Percentiles rank a stretch among this genome's conserved stretches.
Conservation (phyloP, 2,329 filamentous ascomycete species). For the Stagonosporopsis vannaccii region DNA sequence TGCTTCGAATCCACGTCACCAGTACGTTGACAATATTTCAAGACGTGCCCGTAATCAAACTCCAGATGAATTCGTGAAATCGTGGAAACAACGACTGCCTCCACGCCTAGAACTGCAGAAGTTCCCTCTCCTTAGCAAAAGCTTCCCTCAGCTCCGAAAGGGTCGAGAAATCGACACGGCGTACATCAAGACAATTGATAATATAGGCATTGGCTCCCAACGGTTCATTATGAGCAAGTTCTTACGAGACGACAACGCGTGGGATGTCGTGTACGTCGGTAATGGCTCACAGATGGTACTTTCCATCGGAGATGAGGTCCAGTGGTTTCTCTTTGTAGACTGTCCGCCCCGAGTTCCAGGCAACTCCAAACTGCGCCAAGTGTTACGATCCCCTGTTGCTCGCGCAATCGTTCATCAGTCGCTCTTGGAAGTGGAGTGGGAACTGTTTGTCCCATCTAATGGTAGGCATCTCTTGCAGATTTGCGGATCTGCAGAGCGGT, state of each 20-base stretch:
- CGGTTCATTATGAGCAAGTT: slow-evolving; percentile 30
- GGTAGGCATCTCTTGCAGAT: slow-evolving; percentile 26
- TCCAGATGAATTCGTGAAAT: slow-evolving; percentile 55
- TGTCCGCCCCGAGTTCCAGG: slow-evolving; percentile 49
- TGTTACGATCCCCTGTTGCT: slow-evolving; percentile 44
- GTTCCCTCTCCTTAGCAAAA: slow-evolving; percentile 23
- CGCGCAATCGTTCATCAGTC: slow-evolving; percentile 17
- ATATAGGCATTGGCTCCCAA: slow-evolving; percentile 16
- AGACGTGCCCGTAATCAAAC: slow-evolving; percentile 36
- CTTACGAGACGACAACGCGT: slow-evolving; percentile 40
- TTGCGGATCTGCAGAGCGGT: slow-evolving; percentile 21
- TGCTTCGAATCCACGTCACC: slow-evolving; percentile 62
- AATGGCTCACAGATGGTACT: slow-evolving; percentile 51
- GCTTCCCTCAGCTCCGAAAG: not conserved
- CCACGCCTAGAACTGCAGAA: slow-evolving; percentile 25
- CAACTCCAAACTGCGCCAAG: slow-evolving; percentile 51
- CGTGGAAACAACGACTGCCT: slow-evolving; percentile 46
- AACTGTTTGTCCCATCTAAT: slow-evolving; percentile 27
- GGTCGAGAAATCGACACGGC: not conserved
- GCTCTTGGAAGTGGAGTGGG: slow-evolving; percentile 34
- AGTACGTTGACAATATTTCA: slow-evolving; percentile 41
- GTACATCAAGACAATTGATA: slow-evolving; percentile 17
- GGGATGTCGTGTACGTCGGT: slow-evolving; percentile 55
- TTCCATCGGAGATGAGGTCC: slow-evolving; percentile 43
- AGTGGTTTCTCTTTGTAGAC: slow-evolving; percentile 59